Evolutionary conservation across 2,329 filamentous ascomycete genomes (phyloP).

Genomic region (Talaromyces islandicus): DNA sequence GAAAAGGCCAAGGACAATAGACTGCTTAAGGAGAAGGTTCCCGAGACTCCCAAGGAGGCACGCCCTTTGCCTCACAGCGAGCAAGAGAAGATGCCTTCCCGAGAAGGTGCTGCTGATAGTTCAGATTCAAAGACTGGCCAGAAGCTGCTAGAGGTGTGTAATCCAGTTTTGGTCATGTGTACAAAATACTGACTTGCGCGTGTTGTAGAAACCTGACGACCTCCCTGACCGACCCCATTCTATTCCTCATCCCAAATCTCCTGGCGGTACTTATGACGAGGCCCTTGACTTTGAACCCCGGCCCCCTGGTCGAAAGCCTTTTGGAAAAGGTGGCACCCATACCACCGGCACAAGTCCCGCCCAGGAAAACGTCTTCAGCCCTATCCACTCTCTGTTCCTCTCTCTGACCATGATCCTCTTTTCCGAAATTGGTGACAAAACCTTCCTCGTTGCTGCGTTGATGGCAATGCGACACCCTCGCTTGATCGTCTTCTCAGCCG

Average conservation of each 20-base stretch:
- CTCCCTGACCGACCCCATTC: slow-evolving; percentile 74
- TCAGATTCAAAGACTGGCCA: slow-evolving; percentile 38
- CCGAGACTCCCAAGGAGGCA: slow-evolving; percentile 77
- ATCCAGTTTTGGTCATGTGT: too few relatives aligned
- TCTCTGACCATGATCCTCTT: slow-evolving; percentile 97
- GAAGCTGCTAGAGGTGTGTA: slow-evolving; percentile 50
- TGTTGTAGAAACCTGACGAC: slow-evolving; percentile 68
- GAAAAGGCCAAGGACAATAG: slow-evolving; percentile 76
- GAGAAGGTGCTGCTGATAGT: slow-evolving; percentile 31
- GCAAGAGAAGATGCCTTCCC: slow-evolving; percentile 62
- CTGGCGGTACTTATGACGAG: slow-evolving; percentile 35
- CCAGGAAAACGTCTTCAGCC: slow-evolving; percentile 56
- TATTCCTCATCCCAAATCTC: slow-evolving; percentile 60
- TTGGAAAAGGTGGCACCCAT: slow-evolving; percentile 19
- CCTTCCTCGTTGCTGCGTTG: slow-evolving; percentile 89
- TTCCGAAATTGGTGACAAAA: slow-evolving; percentile 97
- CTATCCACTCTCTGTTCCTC: slow-evolving; percentile 80
- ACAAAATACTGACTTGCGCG: background rate
- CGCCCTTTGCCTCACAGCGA: slow-evolving; percentile 78
- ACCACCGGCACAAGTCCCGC: slow-evolving; percentile 20
- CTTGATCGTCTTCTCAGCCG: slow-evolving; percentile 86
- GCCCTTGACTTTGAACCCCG: slow-evolving; percentile 25
- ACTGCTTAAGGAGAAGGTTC: slow-evolving; percentile 65
- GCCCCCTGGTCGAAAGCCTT: slow-evolving; percentile 16
- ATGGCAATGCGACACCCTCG: slow-evolving; percentile 99